Conservation (phyloP, 2,329 filamentous ascomycete genomes). For the Gaeumannomyces sp. region DNA sequence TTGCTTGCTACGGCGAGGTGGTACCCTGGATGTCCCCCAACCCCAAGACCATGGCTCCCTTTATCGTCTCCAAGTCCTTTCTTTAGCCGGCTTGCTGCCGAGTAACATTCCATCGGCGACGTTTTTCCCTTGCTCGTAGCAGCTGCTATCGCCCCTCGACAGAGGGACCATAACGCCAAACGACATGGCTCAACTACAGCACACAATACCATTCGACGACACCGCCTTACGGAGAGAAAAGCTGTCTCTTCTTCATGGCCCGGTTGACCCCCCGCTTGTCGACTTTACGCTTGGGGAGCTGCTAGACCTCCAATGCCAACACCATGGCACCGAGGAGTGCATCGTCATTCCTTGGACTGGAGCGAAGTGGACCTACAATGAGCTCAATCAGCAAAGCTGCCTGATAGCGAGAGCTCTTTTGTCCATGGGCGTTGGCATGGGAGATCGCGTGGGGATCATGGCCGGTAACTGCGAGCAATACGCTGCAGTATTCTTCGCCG, state of each 20-base stretch:
- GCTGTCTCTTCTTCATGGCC: constrained; percentile 60
- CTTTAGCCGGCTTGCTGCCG: no score
- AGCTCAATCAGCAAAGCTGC: constrained; percentile 56
- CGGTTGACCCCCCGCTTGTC: constrained; percentile 61
- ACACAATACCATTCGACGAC: constrained; percentile 11
- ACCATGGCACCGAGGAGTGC: constrained; percentile 60
- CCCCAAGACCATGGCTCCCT: not conserved
- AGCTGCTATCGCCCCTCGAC: not conserved
- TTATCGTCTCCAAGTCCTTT: no score
- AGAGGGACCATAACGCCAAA: not conserved
- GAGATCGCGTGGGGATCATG: constrained; percentile 70
- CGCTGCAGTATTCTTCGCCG: constrained; percentile 68
- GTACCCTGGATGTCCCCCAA: not conserved
- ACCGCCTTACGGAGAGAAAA: constrained; percentile 28
- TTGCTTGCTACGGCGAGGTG: not conserved
- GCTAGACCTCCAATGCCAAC: constrained; percentile 62
- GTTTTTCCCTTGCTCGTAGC: no score
- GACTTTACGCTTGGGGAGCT: constrained; percentile 68
- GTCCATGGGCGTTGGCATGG: constrained; percentile 58
- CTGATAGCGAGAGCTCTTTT: constrained; percentile 60
- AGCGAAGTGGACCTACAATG: constrained; percentile 64
- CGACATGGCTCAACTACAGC: constrained; percentile 1
- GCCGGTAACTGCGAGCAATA: constrained; percentile 78
- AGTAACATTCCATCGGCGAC: no score
- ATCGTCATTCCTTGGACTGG: constrained; percentile 72